phyloP scores from a whole-genome alignment of 2,329 filamentous ascomycete genomes.

The Talaromyces amestolkiae region DNA sequence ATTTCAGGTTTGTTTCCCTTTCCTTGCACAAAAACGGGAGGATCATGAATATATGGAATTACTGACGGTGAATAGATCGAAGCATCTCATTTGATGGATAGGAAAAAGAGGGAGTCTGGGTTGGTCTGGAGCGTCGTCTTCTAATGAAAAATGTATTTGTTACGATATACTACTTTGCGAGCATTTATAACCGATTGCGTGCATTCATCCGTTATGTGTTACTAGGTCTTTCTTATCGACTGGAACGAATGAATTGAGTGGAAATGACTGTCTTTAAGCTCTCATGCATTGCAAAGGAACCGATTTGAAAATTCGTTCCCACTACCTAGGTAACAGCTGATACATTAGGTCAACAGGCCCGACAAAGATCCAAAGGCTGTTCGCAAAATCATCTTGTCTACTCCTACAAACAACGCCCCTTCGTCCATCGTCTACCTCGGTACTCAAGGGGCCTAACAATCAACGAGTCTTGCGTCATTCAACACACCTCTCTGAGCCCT shows the following conservation, averaged over 20 bases:
- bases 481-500: conserved; percentile 32
- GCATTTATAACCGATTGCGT: conserved; percentile 4
- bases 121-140: neutral
- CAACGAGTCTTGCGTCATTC: conserved; percentile 24
- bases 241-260: neutral
- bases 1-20: conserved; percentile 67
- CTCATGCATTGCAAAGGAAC: too few relatives aligned
- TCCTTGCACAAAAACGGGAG: neutral
- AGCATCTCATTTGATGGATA: conserved; percentile 60
- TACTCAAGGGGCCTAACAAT: too few relatives aligned
- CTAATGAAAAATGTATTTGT: conserved; percentile 17
- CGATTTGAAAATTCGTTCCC: too few relatives aligned
- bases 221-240: neutral
- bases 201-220: conserved; percentile 6
- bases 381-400: too few relatives aligned
- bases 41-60: neutral
- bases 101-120: neutral
- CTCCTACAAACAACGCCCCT: too few relatives aligned
- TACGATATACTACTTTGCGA: conserved; percentile 11
- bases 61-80: conserved; percentile 50
- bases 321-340: too few relatives aligned
- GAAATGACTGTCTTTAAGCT: neutral
- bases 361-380: too few relatives aligned
- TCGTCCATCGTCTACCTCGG: too few relatives aligned
- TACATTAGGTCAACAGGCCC: too few relatives aligned